Base-by-base conservation (phyloP, 345 rosid species). In the Salix arbutifolia region DNA sequence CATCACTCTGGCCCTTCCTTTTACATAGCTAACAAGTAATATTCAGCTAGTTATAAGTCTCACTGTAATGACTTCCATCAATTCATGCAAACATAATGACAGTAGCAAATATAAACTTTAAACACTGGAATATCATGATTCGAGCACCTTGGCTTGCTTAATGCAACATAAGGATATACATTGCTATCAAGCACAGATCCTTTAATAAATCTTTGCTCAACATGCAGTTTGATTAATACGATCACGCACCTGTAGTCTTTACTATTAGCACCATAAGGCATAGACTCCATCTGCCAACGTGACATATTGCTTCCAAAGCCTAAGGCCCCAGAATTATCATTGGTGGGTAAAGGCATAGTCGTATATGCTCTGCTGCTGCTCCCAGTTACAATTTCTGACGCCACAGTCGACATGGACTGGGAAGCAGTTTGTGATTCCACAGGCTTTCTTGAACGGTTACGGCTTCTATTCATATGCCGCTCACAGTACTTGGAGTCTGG, bases 361-460 rank as follows among this genome's bases (percentile, higher is more conserved):
- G 72, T 81, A 65, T 67, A 83, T 65, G 75, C 71, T 53, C 75
- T 58, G 44, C 76, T 80, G 77, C 72, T 76, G 76, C 81, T 76
- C 56, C 81, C 83, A 26, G 77, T 48, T 73, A 30, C 79, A 70
- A 77, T 65, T 8, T 76, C 78, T 44, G 74, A 71, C 50, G 70
- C 25, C 19, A 67, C 66, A 1, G 88, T 67, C 65, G 84, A 74
- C 74, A 74, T 11, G 44, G 86, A 76, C 83, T 85, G 88, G 65
- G 86, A 67, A 44, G 53, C 65, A 78, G 73, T 74, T 77, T 76
- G 79, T 77, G 89, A 86, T 87, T 87, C 89, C 89, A 87, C 89
- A 87, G 83, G 87, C 89, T 87, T 87, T 87, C 87, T 87, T 87
- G 89, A 87, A 87, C 89, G 89, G 84, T 84, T 77, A 65, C 87